Evolutionary conservation across 148 eudicot genomes (phyloP).

Genomic region (Chenopodium suecicum): DNA sequence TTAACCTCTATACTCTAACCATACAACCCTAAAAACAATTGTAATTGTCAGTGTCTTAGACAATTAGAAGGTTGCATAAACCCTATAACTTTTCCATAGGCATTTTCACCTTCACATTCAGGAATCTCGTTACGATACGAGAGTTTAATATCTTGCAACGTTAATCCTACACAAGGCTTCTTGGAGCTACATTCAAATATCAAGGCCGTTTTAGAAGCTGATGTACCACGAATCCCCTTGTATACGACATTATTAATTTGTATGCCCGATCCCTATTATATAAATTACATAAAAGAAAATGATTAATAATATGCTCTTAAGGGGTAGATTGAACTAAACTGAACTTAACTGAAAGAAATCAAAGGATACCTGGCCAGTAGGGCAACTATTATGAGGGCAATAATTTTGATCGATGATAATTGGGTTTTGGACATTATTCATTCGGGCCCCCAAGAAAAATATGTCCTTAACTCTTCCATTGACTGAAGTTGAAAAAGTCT

Average conservation of each 20-base stretch:
- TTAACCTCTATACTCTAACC: background rate
- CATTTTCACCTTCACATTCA: conserved; percentile 31
- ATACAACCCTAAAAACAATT: background rate
- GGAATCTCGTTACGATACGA: conserved; percentile 23
- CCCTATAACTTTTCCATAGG: conserved; percentile 35
- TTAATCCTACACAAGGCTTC: conserved; percentile 48
- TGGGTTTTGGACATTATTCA: conserved; percentile 59
- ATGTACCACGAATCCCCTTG: conserved; percentile 48
- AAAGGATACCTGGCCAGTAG: conserved; percentile 22
- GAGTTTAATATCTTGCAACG: conserved; percentile 40
- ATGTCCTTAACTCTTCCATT: conserved; percentile 39
- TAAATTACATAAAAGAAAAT: background rate
- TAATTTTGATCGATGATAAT: conserved; percentile 65
- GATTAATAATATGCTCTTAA: background rate
- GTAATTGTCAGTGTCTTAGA: background rate
- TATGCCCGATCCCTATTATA: conserved; percentile 48
- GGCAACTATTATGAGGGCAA: conserved; percentile 36
- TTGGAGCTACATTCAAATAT: conserved; percentile 46
- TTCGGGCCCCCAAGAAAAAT: conserved; percentile 36
- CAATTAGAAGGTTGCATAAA: conserved; percentile 31
- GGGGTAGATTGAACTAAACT: background rate
- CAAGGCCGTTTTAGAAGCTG: conserved; percentile 38
- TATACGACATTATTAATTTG: conserved; percentile 45
- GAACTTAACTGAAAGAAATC: no score
- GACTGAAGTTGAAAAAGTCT: conserved; percentile 46